Base-by-base conservation (phyloP, 768 basidiomycete species). In the Tulasnella calospora region DNA sequence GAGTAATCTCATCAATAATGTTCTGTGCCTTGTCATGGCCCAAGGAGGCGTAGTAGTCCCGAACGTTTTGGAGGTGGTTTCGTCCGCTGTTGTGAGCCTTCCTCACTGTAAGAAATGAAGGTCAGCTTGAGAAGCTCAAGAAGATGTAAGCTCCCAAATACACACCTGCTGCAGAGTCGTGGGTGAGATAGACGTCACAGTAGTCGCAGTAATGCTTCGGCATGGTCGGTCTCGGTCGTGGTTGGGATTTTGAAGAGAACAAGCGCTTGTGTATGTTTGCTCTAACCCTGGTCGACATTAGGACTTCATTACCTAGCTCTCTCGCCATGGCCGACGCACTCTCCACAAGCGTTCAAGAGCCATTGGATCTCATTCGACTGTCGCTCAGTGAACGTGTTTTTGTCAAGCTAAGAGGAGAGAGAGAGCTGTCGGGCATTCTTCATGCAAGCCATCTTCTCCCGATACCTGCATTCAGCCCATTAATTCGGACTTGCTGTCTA, bases 71-170 rank as follows among this genome's bases (percentile, higher is more conserved):
- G 51, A 99, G 89, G 83, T 99, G 98, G 85, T 99, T 99, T 78
- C 97, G 89, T 81, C 98, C 98, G 78, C 92, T 94, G 85, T 99
- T 99, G 85, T 99, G 98, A 74, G 98, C 98, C 85, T 98, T 98
- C 80, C 98, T 93, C 46, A 98, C 96, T 97, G 82, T 71, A 79
- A 80, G 73, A n/a, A 51, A 71, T 71, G 70, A 30, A 70, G 44
- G 79, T 82, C 57, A 82, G 81, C 10, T 40, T 41, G 44, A 41
- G 71, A 38, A 41, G 27, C 30, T 13, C 35, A 38, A 80, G 69
- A 78, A 77, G 79, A 47, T 3, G 8, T 38, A 21, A 80, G 77
- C 83, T 87, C 76, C 27, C 0, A 5, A 80, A 79, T 78, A 83
- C 88, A 75, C 80, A 92, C 95, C 95, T 79, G 95, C 96, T 73